Evolutionary conservation across 352 stramenopile species (phyloP), one percentile per base, ranked within the genome.

Genomic region (Phytophthora syringae): DNA sequence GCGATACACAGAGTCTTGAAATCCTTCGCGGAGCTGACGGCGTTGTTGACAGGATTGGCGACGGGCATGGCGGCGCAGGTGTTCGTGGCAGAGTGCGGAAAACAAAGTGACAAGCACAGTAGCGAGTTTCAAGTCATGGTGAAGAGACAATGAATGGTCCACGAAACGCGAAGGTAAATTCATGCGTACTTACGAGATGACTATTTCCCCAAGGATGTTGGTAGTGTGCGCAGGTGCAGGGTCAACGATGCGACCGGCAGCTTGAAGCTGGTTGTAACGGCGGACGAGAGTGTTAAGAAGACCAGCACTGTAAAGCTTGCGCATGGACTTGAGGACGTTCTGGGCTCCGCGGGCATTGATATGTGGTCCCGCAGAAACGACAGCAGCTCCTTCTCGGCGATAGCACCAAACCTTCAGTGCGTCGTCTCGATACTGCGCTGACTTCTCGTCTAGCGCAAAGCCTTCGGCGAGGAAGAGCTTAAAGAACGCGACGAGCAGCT

Each of bases 261-360:
- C 28, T 48, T 53, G 28, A 51, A 51, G 39, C 12, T 66, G 39
- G 0, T 44, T 12, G n/a, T 54, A 59, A 2, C n/a, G 27, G 6
- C n/a, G 15, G 16, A 45, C 47, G 9, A 25, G 15, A 2, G 0
- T 13, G 21, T 59, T 34, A 13, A 59, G 28, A 20, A 34, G 18
- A 7, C 49, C 49, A 15, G 15, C 7, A 20, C 52, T 56, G 36
- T 56, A 25, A 2, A 52, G 47, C 11, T 52, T 55, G 11, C 56
- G 45, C 45, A 64, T 52, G 24, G 34, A 52, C 57, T 58, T 64
- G 5, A 66, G 13, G 10, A 52, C 49, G 28, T 58, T 54, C 22
- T 59, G 48, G 1, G 39, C 39, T 37, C 58, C 12, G 11, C 39
- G 48, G 3, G 40, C 39, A 16, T 7, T 32, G 28, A 40, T 50